Percentiles rank a stretch among this genome's conserved stretches.
These are phyloP conservation scores for Puccinia hordei DNA, from an alignment of 1,284 basidiomycete genomes.

Conservation along the genomic window DNA sequence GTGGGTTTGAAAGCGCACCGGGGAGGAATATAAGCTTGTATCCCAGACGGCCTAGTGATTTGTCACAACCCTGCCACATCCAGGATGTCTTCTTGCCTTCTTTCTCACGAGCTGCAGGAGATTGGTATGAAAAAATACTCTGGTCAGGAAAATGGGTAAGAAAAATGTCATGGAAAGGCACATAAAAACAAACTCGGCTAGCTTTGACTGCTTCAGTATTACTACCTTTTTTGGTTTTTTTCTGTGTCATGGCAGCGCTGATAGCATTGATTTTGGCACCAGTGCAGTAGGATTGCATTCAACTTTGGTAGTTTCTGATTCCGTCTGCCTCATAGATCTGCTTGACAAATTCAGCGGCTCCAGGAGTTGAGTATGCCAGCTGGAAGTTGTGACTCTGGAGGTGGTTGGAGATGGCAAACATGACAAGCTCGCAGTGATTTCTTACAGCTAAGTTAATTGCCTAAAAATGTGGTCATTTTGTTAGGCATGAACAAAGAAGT, in stretches of 20 bases:
- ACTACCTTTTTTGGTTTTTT: background rate
- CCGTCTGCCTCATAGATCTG: conserved; percentile 3
- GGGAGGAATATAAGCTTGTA: background rate
- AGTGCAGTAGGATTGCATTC: background rate
- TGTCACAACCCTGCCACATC: background rate
- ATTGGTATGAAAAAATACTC: background rate
- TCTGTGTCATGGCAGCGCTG: background rate
- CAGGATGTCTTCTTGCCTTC: background rate
- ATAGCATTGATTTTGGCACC: background rate
- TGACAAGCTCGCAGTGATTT: conserved; percentile 9
- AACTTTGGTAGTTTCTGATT: conserved; percentile 9
- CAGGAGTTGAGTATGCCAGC: background rate
- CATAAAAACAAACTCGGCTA: background rate
- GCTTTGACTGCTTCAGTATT: background rate
- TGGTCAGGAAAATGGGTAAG: background rate
- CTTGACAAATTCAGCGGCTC: conserved; percentile 13
- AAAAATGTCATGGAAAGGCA: background rate
- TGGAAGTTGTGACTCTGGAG: background rate
- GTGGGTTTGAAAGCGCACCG: background rate
- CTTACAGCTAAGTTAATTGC: conserved; percentile 8
- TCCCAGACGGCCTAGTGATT: background rate
- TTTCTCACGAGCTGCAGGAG: background rate
- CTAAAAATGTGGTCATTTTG: background rate
- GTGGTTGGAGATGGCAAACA: conserved; percentile 21
- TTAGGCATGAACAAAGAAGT: background rate